Evolutionary conservation across 805 yeast genomes (phyloP).

Genomic region (Suhomyces sp.): DNA sequence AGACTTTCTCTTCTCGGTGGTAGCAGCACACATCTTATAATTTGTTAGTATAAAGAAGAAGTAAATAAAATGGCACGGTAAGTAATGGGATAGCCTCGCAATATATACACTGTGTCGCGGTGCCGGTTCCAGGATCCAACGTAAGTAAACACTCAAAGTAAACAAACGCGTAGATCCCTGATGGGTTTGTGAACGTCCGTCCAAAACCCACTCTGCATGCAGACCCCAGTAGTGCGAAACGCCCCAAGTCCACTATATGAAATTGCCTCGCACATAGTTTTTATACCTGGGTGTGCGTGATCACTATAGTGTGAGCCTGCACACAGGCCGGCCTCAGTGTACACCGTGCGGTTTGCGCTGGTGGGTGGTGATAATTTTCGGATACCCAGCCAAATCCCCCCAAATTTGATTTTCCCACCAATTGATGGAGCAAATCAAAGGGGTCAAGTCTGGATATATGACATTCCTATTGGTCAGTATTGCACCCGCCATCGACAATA

Average conservation of each 20-base stretch:
- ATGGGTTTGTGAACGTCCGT: no score
- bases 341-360: constrained; percentile 1
- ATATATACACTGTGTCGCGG: constrained; percentile 4
- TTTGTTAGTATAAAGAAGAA: constrained; percentile 9
- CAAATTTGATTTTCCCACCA: constrained; percentile 1
- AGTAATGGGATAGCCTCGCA: constrained; percentile 1
- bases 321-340: not conserved
- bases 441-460: no score
- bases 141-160: constrained; percentile 4
- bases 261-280: not conserved
- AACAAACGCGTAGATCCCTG: constrained; percentile 8
- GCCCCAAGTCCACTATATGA: not conserved
- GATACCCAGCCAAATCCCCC: constrained; percentile 9
- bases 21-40: constrained; percentile 10
- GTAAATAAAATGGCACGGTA: constrained; percentile 1
- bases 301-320: constrained; percentile 1
- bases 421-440: no score
- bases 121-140: no score
- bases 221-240: not conserved
- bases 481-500: no score
- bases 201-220: not conserved
- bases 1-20: constrained; percentile 42
- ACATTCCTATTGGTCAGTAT: no score
- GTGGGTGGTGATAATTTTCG: constrained; percentile 6
- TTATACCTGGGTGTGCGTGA: not conserved